Evolutionary conservation across 495 filamentous ascomycete species (phyloP).

Genomic region (Peziza echinospora): DNA sequence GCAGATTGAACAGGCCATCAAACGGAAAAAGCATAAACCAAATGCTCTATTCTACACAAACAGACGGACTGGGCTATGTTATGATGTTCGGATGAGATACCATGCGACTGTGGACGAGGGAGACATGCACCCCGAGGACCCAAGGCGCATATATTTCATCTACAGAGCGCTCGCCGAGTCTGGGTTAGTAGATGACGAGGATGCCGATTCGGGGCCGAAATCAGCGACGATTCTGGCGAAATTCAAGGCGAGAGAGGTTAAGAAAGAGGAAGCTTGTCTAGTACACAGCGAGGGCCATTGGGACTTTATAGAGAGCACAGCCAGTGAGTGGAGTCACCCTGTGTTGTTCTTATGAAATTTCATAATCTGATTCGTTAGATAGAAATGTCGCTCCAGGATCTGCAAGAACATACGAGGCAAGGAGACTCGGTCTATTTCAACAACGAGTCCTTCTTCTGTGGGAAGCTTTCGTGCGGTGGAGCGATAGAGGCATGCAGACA

Average conservation of each 20-base stretch:
- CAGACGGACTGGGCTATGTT: conserved; percentile 56
- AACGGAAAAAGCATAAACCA: neutral
- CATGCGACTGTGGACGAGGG: conserved; percentile 56
- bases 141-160: conserved; percentile 70
- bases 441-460: conserved; percentile 52
- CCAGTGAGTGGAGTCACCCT: conserved; percentile 13
- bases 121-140: conserved; percentile 84
- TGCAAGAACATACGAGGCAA: conserved; percentile 33
- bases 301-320: conserved; percentile 49
- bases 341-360: conserved; percentile 1
- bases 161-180: conserved; percentile 61
- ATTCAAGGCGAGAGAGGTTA: conserved; percentile 49
- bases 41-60: conserved; percentile 8
- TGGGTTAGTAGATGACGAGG: conserved; percentile 44
- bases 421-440: conserved; percentile 84
- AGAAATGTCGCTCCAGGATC: conserved; percentile 36
- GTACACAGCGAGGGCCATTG: conserved; percentile 59
- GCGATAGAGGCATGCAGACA: conserved; percentile 84
- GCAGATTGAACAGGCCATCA: neutral
- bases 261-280: conserved; percentile 48
- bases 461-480: conserved; percentile 70
- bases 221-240: conserved; percentile 45
- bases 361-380: conserved; percentile 6
- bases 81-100: conserved; percentile 80
- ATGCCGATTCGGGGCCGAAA: conserved; percentile 26